Conservation (phyloP, 306 rosid species). For the Quercus cerris region DNA sequence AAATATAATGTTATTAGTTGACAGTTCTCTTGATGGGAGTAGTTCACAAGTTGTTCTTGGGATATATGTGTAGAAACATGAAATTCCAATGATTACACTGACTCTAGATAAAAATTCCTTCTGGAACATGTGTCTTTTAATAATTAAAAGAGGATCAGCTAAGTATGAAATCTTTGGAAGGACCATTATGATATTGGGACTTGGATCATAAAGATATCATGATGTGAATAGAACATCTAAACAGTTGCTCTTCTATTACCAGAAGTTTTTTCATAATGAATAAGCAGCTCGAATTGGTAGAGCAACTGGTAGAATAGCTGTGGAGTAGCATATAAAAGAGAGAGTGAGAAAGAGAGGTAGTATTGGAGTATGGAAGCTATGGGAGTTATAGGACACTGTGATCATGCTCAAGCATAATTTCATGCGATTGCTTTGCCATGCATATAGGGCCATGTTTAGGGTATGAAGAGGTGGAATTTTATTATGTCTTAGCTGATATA, state of each 20-base stretch:
- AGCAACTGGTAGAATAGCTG: background rate
- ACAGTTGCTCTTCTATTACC: background rate
- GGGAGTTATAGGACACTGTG: background rate
- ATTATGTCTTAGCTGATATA: background rate
- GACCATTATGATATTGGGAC: background rate
- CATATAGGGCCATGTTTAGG: background rate
- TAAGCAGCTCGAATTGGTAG: background rate
- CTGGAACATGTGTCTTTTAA: background rate
- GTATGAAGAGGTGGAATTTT: background rate
- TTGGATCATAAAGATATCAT: background rate
- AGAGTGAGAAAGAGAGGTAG: background rate
- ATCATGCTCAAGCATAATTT: background rate
- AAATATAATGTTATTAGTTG: background rate
- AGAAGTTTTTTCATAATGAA: background rate
- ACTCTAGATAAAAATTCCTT: background rate
- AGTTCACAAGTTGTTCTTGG: background rate
- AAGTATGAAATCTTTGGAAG: slow-evolving; percentile 4
- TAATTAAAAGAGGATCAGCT: background rate
- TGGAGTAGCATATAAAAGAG: background rate
- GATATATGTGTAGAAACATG: background rate
- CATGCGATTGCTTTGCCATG: background rate
- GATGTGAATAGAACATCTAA: background rate
- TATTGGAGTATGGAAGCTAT: background rate
- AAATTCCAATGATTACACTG: background rate
- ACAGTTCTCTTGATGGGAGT: background rate